phyloP scores from a whole-genome alignment of 345 rosid species.

The Citrus glauca region DNA sequence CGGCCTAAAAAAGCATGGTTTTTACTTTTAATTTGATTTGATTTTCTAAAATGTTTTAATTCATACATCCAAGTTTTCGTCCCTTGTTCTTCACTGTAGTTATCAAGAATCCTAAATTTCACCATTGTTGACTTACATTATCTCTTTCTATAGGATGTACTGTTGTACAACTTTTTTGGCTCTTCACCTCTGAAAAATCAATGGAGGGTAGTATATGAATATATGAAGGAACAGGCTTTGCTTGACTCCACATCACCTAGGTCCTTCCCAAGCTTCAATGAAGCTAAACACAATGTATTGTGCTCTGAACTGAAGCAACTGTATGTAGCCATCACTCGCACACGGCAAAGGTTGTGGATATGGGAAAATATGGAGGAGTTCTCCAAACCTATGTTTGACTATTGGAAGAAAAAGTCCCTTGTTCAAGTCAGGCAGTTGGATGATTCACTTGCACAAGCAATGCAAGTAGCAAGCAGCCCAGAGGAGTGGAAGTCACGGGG shows the following conservation, averaged over 20 bases:
- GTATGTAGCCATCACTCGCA: conserved; percentile 53
- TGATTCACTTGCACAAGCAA: conserved; percentile 31
- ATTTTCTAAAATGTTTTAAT: not conserved
- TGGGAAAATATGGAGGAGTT: conserved; percentile 39
- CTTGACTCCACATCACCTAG: conserved; percentile 15
- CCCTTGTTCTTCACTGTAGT: not conserved
- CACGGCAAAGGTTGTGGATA: conserved; percentile 53
- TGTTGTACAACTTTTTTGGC: conserved; percentile 51
- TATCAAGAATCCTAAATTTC: not conserved
- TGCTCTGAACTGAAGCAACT: conserved; percentile 51
- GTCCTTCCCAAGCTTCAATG: conserved; percentile 29
- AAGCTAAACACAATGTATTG: conserved; percentile 33
- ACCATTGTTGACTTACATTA: not conserved
- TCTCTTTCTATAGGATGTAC: conserved; percentile 35
- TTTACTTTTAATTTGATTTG: too few relatives aligned
- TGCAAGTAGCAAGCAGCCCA: conserved; percentile 42
- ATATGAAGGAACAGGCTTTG: conserved; percentile 30
- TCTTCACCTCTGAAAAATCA: conserved; percentile 37
- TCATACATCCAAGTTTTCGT: not conserved
- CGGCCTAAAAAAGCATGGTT: too few relatives aligned
- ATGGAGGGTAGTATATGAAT: conserved; percentile 52
- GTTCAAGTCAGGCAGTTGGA: conserved; percentile 36
- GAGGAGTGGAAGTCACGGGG: conserved; percentile 50
- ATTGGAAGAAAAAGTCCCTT: conserved; percentile 32
- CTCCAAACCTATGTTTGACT: conserved; percentile 35